These are phyloP conservation scores for Metroxylon sagu DNA, from an alignment of 176 grass and related monocot species.

Conservation along the genomic window DNA sequence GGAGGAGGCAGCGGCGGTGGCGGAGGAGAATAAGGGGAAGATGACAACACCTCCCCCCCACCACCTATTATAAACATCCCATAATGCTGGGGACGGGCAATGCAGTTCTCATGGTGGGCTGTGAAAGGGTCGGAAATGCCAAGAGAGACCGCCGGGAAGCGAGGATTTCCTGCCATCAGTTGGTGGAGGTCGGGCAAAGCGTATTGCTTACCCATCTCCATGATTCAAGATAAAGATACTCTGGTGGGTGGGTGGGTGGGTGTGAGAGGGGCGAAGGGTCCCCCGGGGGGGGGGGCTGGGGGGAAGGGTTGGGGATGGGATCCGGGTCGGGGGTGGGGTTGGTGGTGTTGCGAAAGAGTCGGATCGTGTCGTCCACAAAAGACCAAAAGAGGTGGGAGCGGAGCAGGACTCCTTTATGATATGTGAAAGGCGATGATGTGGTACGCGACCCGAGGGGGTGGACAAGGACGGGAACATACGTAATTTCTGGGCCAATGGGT, in stretches of 20 bases:
- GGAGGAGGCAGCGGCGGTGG: not conserved
- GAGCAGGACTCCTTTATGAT: not conserved
- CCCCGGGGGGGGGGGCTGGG: too few species aligned
- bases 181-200: not conserved
- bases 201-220: not conserved
- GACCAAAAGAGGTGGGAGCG: too few species aligned
- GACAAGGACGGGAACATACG: not conserved
- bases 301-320: too few species aligned
- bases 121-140: not conserved
- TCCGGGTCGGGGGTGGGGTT: too few species aligned
- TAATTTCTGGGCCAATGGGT: not conserved
- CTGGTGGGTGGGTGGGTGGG: too few species aligned
- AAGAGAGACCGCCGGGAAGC: not conserved
- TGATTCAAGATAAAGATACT: too few species aligned
- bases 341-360: too few species aligned
- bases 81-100: not conserved
- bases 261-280: too few species aligned
- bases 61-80: not conserved
- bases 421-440: not conserved
- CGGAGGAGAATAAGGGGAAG: not conserved
- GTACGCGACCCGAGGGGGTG: not conserved
- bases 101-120: not conserved
- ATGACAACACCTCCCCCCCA: not conserved
- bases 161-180: not conserved
- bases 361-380: too few species aligned